These are phyloP conservation scores for Entrophospora sp. DNA, from an alignment of 192 early-diverging fungal genomes.

Conservation along the genomic window DNA sequence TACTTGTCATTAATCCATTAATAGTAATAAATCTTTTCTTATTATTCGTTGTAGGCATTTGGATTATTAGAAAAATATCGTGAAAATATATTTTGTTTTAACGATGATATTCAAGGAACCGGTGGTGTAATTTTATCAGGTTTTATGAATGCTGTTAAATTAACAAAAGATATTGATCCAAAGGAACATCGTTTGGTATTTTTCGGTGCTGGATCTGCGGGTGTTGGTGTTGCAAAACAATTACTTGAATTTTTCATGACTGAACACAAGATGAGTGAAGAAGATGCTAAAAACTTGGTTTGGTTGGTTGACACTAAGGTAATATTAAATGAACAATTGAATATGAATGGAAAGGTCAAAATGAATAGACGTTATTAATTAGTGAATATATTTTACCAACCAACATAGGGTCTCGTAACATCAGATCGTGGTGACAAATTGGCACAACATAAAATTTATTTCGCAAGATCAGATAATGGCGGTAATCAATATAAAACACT, in stretches of 20 bases:
- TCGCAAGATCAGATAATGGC: conserved; percentile 80
- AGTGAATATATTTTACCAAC: too few relatives aligned
- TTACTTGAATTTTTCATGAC: conserved; percentile 72
- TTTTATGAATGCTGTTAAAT: conserved; percentile 80
- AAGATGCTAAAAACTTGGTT: conserved; percentile 58
- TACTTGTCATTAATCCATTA: conserved; percentile 1
- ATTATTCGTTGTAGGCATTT: conserved; percentile 48
- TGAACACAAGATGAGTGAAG: conserved; percentile 65
- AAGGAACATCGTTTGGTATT: conserved; percentile 82
- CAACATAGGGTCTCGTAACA: conserved; percentile 68
- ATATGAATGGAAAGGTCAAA: background rate
- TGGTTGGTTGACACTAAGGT: conserved; percentile 87
- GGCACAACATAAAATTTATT: conserved; percentile 74
- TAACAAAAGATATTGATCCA: conserved; percentile 51
- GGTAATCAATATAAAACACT: conserved; percentile 68
- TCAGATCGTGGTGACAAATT: conserved; percentile 78
- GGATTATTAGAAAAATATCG: conserved; percentile 73
- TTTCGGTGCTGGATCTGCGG: conserved; percentile 90
- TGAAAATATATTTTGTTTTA: conserved; percentile 74
- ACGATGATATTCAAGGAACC: conserved; percentile 92
- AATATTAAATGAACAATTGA: background rate
- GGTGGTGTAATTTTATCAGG: conserved; percentile 91
- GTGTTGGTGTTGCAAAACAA: conserved; percentile 90
- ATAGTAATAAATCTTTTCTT: background rate
- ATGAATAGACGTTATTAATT: too few relatives aligned